These are phyloP conservation scores for Phytopythium vexans DNA, from an alignment of 352 stramenopile species.

Conservation along the genomic window DNA sequence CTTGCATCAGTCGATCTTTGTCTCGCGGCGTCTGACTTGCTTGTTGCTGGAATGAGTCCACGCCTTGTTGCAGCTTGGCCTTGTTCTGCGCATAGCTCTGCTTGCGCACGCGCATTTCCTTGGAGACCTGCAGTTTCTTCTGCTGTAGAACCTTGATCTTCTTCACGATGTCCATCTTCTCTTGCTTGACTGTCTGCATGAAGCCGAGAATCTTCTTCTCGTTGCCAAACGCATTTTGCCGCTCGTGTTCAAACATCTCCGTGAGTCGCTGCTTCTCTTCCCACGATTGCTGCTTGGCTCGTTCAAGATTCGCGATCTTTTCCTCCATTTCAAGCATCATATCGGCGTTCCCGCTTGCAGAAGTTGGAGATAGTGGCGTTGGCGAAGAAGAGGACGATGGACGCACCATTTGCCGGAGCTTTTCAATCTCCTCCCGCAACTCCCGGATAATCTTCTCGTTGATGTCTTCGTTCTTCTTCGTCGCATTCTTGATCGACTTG, in stretches of 20 bases:
- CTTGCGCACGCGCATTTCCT: conserved; percentile 72
- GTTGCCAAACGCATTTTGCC: conserved; percentile 80
- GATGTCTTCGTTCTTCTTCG: conserved; percentile 88
- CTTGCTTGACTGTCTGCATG: conserved; percentile 89
- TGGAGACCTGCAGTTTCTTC: conserved; percentile 70
- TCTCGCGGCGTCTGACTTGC: conserved; percentile 33
- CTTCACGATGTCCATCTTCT: conserved; percentile 91
- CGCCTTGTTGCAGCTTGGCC: conserved; percentile 61
- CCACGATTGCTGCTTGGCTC: conserved; percentile 88
- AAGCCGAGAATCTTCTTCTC: conserved; percentile 81
- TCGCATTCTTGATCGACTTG: conserved; percentile 90
- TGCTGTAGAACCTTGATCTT: conserved; percentile 84
- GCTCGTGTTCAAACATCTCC: conserved; percentile 83
- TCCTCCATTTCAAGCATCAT: conserved; percentile 84
- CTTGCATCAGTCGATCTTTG: conserved; percentile 55
- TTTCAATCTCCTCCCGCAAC: conserved; percentile 90
- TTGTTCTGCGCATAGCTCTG: conserved; percentile 76
- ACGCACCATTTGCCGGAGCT: conserved; percentile 84
- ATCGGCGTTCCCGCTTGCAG: conserved; percentile 14
- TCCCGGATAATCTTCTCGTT: conserved; percentile 91
- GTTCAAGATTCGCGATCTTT: conserved; percentile 82
- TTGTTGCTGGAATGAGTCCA: conserved; percentile 73
- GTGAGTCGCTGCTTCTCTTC: conserved; percentile 88
- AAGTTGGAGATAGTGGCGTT: neutral
- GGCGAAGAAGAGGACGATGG: conserved; percentile 24